Evolutionary conservation across 345 rosid species (phyloP).

Genomic region (Leavenworthia alabamica): DNA sequence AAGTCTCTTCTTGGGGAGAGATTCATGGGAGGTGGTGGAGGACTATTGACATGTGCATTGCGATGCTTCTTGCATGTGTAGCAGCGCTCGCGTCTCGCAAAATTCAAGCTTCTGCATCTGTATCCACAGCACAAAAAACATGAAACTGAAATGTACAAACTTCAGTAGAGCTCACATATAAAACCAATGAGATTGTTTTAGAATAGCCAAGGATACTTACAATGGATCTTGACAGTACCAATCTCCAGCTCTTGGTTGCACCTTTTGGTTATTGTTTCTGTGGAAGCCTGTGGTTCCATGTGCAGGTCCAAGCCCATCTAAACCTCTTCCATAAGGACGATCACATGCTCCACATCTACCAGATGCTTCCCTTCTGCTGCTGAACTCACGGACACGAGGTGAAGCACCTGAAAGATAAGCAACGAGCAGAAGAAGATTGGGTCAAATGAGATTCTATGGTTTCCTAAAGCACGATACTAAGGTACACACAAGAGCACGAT

Average conservation of each 20-base stretch:
- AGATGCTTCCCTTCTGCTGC: slow-evolving; percentile 48
- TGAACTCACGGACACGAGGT: slow-evolving; percentile 45
- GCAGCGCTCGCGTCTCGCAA: slow-evolving; percentile 77
- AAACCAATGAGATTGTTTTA: neutral
- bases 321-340: slow-evolving; percentile 57
- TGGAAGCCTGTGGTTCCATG: slow-evolving; percentile 43
- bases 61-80: slow-evolving; percentile 72
- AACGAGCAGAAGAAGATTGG: slow-evolving; percentile 30
- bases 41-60: slow-evolving; percentile 48
- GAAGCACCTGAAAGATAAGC: slow-evolving; percentile 43
- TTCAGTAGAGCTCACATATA: neutral
- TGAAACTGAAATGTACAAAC: neutral
- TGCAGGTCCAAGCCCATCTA: slow-evolving; percentile 58
- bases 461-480: neutral
- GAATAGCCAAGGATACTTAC: slow-evolving; percentile 40
- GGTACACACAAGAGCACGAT: neutral
- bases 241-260: slow-evolving; percentile 91
- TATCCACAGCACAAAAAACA: neutral
- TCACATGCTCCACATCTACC: slow-evolving; percentile 64
- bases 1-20: slow-evolving; percentile 56
- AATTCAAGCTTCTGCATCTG: slow-evolving; percentile 81
- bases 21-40: slow-evolving; percentile 50
- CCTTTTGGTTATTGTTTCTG: slow-evolving; percentile 58
- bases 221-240: slow-evolving; percentile 65
- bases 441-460: too few species aligned